Base-by-base conservation (phyloP, 345 rosid genomes). In the Linum trigynum region DNA sequence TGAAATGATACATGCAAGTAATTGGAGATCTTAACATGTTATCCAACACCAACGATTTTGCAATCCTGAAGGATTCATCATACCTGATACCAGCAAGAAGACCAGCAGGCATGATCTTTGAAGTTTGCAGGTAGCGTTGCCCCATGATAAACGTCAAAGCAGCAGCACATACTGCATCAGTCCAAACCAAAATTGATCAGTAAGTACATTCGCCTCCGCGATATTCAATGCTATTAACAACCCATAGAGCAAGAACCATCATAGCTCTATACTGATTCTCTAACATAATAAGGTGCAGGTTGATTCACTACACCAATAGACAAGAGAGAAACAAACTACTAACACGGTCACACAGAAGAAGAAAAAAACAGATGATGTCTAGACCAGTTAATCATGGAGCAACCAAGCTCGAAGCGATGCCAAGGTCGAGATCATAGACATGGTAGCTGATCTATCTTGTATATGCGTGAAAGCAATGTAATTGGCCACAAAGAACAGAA, bases 101-200 rank as follows among this genome's bases (percentile, higher is more conserved):
- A 71, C 92, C 99, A 67, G 99, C 91, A 9, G 99, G 99, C 97
- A 94, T 90, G 63, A 94, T 77, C 82, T 90, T 90, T 14, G 86
- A 82, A 45, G 99, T 94, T 41, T 85, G 82, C 65, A 85, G 55
- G 70, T 88, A 94, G 45, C 96, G 96, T 50, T 85, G 92, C 55
- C 91, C 96, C 99, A 94, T 94, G 57, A 85, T 79, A 41, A 84
- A 79, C 60, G 96, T 85, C 69, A 94, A 81, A 11, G 61, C 67
- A 0, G 85, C 92, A 9, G 99, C 85, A 60, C 81, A 82, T 39
- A 83, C 96, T 94, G 82, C 67, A 69, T 37, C 16, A 50, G 68
- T 61, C 15, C 15, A 58, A 62, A 60, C 39, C 10, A 38, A 4
- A 65, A 23, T 17, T 23, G 32, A 53, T 73, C 60, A 70, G 70